Evolutionary conservation across 1,139 yeast genomes (phyloP).

Genomic region (Blastobotrys apis): DNA sequence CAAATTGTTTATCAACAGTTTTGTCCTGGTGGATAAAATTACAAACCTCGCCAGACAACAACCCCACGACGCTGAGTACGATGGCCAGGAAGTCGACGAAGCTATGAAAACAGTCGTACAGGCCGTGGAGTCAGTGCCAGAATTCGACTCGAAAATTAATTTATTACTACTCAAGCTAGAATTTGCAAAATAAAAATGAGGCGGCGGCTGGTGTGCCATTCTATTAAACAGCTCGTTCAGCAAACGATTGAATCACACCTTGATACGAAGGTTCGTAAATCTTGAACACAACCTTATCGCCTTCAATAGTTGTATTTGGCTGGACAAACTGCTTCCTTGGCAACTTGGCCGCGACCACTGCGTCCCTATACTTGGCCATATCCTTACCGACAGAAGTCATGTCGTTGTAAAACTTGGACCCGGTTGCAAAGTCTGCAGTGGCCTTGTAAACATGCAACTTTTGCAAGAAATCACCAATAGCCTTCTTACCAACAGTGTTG

Average conservation of each 20-base stretch:
- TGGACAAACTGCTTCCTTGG: slow-evolving; percentile 84
- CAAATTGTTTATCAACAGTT: slow-evolving; percentile 16
- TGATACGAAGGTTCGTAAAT: slow-evolving; percentile 72
- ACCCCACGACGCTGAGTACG: not conserved
- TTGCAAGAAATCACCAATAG: slow-evolving; percentile 65
- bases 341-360: slow-evolving; percentile 63
- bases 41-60: not conserved
- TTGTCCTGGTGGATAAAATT: slow-evolving; percentile 9
- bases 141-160: slow-evolving; percentile 12
- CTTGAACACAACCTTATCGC: slow-evolving; percentile 46
- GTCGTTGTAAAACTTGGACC: slow-evolving; percentile 57
- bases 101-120: slow-evolving; percentile 2
- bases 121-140: slow-evolving; percentile 8
- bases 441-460: slow-evolving; percentile 75
- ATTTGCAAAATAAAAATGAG: not conserved
- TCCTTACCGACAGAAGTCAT: slow-evolving; percentile 66
- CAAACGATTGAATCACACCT: slow-evolving; percentile 76
- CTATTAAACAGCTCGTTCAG: slow-evolving; percentile 43
- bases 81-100: not conserved
- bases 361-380: slow-evolving; percentile 59
- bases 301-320: slow-evolving; percentile 55
- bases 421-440: slow-evolving; percentile 64
- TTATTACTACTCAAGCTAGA: slow-evolving; percentile 14
- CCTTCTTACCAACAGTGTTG: slow-evolving; percentile 62
- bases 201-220: not conserved